Conservation (phyloP, 345 rosid species). For the Cardamine occulta region DNA sequence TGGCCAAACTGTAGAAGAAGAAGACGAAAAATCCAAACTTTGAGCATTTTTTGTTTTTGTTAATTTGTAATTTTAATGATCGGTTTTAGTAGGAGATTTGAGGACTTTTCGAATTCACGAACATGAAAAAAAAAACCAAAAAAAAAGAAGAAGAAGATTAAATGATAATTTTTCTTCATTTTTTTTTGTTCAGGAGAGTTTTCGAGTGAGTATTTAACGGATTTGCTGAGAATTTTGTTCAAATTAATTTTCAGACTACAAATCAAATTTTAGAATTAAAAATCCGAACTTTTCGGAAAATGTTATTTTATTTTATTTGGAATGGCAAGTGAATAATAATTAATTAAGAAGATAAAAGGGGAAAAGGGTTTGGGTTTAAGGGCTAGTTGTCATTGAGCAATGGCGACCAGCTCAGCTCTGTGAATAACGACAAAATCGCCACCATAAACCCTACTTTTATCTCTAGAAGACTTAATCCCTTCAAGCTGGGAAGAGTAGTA, state of each 20-base stretch:
- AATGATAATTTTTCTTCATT: neutral
- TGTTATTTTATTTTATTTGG: neutral
- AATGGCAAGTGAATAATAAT: neutral
- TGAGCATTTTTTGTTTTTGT: conserved; percentile 12
- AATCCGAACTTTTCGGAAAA: conserved; percentile 26
- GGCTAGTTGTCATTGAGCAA: conserved; percentile 1
- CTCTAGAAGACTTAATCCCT: conserved; percentile 4
- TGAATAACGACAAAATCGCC: conserved; percentile 27
- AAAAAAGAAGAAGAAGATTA: neutral
- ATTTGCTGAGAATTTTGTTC: conserved; percentile 24
- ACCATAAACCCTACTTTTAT: conserved; percentile 33
- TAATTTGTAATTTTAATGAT: conserved; percentile 18
- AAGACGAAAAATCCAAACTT: conserved; percentile 29
- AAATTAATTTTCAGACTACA: neutral
- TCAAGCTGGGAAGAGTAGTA: conserved; percentile 59
- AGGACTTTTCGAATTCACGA: conserved; percentile 4
- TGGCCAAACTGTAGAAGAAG: conserved; percentile 30
- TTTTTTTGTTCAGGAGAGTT: neutral
- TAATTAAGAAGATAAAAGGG: conserved; percentile 13
- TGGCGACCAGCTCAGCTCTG: conserved; percentile 35
- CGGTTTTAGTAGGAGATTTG: conserved; percentile 29
- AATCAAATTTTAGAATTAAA: neutral
- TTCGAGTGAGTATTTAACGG: neutral
- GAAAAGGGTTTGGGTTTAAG: conserved; percentile 43
- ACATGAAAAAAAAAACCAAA: neutral